Base-by-base conservation (phyloP, 108 stramenopile species). In the Tribonema minus region DNA sequence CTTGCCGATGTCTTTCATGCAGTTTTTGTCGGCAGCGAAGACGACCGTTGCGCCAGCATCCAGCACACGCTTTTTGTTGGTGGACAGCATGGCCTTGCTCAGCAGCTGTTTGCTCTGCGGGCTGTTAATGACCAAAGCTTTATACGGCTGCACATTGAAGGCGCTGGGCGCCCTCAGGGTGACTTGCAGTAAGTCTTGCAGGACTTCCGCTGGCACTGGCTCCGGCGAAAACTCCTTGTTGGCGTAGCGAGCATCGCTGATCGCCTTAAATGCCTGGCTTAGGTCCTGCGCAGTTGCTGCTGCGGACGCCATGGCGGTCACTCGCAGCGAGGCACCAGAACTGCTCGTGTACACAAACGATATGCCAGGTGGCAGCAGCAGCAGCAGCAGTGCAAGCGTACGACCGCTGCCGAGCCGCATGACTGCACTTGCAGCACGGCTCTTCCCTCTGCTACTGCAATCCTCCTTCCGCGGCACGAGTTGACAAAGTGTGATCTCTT, bases 101-200 rank as follows among this genome's bases (percentile, higher is more conserved):
- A 93, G 67, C 15, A 37, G 62, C 63, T 81, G 58, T 72, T 94
- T 94, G 39, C 84, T 82, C 37, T 86, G 80, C 3, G 78, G 65
- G 5, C 87, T 83, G 28, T 84, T 74, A 0, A 95, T 89, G 41
- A 95, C 41, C 59, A 95, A 31, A 46, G 92, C 40, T 31, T 90
- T 89, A 82, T 92, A 95, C 26, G 94, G 94, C 83, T 95, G 94
- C 35, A 73, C 87, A 80, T 95, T 95, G 82, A 94, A 95, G 38
- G 72, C 70, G 28, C 68, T 64, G 12, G 80, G 80, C 32, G 80
- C 62, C 62, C 71, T 58, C 46, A 64, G 46, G 15, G 46, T 54
- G 46, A 20, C 46, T 54, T 20, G 46, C 46, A 54, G 46, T 54
- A 54, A 54, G 15, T 20, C 15, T 20, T 54, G 46, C 46, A 54